phyloP scores from a whole-genome alignment of 1,284 basidiomycete genomes.

The Rhodotorula sp. region DNA sequence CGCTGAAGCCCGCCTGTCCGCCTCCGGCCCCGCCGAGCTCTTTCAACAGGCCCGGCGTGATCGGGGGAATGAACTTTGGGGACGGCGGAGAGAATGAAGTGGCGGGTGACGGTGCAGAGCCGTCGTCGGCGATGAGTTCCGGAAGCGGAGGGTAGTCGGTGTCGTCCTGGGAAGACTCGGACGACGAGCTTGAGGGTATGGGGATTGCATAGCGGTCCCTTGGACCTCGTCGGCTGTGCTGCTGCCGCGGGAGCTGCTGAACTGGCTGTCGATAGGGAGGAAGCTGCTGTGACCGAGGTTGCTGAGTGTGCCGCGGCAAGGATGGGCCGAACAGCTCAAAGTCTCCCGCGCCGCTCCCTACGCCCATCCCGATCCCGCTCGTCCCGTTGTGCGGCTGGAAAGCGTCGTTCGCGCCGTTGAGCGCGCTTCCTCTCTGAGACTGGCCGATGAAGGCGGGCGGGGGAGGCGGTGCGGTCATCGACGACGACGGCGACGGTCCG shows the following conservation, averaged over 20 bases:
- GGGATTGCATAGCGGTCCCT: slow-evolving; percentile 3
- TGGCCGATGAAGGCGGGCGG: neutral
- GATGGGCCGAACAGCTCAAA: slow-evolving; percentile 26
- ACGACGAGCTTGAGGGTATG: slow-evolving; percentile 4
- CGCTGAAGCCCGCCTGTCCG: neutral
- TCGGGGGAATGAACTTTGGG: neutral
- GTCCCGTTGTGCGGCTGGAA: neutral
- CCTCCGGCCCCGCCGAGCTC: neutral
- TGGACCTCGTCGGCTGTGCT: neutral
- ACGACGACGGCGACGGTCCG: neutral
- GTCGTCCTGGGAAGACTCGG: slow-evolving; percentile 2
- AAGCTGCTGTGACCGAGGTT: neutral
- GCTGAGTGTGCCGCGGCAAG: neutral
- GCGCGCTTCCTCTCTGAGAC: neutral
- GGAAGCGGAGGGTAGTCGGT: slow-evolving; percentile 15
- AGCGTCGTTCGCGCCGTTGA: neutral
- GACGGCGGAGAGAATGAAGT: slow-evolving; percentile 12
- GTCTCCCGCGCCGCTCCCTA: slow-evolving; percentile 13
- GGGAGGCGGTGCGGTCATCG: neutral
- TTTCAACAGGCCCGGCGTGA: neutral
- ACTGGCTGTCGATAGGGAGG: neutral
- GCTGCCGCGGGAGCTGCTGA: neutral
- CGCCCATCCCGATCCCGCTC: neutral
- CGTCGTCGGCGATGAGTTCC: slow-evolving; percentile 24
- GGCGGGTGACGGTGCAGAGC: slow-evolving; percentile 1